Evolutionary conservation across 805 yeast genomes (phyloP).

Genomic region (Saccharomyces mikatae): DNA sequence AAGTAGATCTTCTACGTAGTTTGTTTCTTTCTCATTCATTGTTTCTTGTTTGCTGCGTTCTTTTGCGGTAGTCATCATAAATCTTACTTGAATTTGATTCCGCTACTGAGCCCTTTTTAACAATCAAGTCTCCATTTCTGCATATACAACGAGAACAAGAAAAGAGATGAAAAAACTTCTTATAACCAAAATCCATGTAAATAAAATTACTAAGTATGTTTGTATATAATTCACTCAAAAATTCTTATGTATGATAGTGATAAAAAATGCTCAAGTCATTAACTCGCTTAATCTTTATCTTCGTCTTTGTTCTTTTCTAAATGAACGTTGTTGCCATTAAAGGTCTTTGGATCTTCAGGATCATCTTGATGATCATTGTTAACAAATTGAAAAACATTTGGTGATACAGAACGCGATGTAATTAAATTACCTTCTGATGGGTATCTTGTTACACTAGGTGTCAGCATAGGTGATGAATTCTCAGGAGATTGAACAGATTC

Average conservation of each 20-base stretch:
- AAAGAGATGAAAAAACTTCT: background rate
- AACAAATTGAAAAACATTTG: constrained; percentile 26
- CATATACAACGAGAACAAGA: background rate
- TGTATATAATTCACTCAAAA: background rate
- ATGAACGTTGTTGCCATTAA: constrained; percentile 49
- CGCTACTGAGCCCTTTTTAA: background rate
- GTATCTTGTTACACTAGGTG: constrained; percentile 10
- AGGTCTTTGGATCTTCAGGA: constrained; percentile 35
- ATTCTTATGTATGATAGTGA: background rate
- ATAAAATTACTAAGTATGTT: background rate
- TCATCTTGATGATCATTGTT: constrained; percentile 20
- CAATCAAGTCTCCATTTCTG: background rate
- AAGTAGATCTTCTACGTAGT: background rate
- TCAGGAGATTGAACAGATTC: constrained; percentile 15
- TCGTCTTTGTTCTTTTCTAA: constrained; percentile 41
- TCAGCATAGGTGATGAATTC: constrained; percentile 10
- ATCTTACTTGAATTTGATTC: background rate
- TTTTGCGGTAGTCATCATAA: background rate
- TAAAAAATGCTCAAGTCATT: background rate
- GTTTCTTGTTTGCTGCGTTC: background rate
- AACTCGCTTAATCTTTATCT: background rate
- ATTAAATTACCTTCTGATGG: constrained; percentile 19
- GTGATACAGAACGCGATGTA: constrained; percentile 27
- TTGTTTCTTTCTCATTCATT: background rate
- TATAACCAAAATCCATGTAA: background rate